Evolutionary conservation across 768 basidiomycete species (phyloP).

Genomic region (Russula lepida): DNA sequence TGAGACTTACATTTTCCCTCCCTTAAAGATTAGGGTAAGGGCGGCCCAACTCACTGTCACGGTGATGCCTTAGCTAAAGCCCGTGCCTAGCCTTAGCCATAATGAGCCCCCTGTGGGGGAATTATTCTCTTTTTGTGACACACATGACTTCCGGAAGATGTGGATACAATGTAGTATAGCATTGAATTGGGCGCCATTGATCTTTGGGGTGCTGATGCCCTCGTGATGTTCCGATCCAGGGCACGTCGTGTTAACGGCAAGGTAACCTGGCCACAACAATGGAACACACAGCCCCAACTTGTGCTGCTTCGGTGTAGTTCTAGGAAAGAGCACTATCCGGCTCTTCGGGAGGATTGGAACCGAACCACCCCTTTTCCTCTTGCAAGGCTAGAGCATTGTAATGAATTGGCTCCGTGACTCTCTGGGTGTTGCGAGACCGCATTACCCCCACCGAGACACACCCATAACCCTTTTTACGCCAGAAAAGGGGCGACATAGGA

Average conservation of each 20-base stretch:
- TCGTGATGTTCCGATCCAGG: background rate
- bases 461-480: background rate
- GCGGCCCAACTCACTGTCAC: background rate
- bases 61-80: background rate
- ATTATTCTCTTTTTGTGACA: background rate
- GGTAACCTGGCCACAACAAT: background rate
- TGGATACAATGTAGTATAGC: background rate
- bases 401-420: background rate
- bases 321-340: background rate
- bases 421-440: background rate
- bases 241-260: background rate
- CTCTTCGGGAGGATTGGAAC: background rate
- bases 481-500: background rate
- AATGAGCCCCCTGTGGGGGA: background rate
- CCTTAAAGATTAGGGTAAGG: background rate
- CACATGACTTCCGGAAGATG: background rate
- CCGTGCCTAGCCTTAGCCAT: background rate
- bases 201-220: background rate
- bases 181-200: background rate
- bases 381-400: background rate
- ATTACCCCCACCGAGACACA: background rate
- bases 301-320: background rate
- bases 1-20: background rate
- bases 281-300: background rate
- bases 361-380: background rate